These are phyloP conservation scores for Phlegmacium glaucopus DNA, from an alignment of 768 basidiomycete genomes.

Conservation along the genomic window DNA sequence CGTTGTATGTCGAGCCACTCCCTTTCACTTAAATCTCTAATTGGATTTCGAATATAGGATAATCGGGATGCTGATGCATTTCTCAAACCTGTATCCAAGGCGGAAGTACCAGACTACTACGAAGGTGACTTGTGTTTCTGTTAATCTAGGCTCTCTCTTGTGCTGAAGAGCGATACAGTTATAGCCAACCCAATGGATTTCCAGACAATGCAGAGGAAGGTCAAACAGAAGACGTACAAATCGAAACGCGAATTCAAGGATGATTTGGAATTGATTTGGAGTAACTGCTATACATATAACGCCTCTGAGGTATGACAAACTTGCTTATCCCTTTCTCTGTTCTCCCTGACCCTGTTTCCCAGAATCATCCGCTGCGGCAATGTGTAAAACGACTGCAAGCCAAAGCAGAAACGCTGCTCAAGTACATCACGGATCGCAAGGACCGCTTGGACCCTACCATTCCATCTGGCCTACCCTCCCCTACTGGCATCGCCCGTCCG, in stretches of 20 bases:
- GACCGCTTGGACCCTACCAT: slow-evolving; percentile 73
- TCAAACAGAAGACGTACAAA: slow-evolving; percentile 90
- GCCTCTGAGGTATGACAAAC: slow-evolving; percentile 71
- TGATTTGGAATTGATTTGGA: slow-evolving; percentile 96
- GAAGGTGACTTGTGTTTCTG: slow-evolving; percentile 56
- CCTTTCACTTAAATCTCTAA: slow-evolving; percentile 20
- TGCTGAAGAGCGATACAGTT: slow-evolving; percentile 44
- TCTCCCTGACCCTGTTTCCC: slow-evolving; percentile 3
- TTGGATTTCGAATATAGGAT: slow-evolving; percentile 45
- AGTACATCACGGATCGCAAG: slow-evolving; percentile 85
- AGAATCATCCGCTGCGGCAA: slow-evolving; percentile 87
- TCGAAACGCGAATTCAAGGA: slow-evolving; percentile 91
- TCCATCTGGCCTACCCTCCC: slow-evolving; percentile 40
- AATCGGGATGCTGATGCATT: slow-evolving; percentile 93
- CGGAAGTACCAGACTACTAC: slow-evolving; percentile 92
- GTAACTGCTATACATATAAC: slow-evolving; percentile 92
- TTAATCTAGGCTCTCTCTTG: background rate
- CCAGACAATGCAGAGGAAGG: slow-evolving; percentile 87
- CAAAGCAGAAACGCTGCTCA: slow-evolving; percentile 84
- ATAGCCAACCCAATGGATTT: slow-evolving; percentile 96
- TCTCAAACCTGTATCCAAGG: slow-evolving; percentile 85
- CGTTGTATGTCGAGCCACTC: slow-evolving; percentile 42
- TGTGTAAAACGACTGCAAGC: slow-evolving; percentile 77
- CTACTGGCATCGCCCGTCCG: slow-evolving; percentile 29
- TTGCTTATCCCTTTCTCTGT: background rate